These are phyloP conservation scores for Citrus sinensis DNA, from an alignment of 345 rosid species.

Conservation along the genomic window DNA sequence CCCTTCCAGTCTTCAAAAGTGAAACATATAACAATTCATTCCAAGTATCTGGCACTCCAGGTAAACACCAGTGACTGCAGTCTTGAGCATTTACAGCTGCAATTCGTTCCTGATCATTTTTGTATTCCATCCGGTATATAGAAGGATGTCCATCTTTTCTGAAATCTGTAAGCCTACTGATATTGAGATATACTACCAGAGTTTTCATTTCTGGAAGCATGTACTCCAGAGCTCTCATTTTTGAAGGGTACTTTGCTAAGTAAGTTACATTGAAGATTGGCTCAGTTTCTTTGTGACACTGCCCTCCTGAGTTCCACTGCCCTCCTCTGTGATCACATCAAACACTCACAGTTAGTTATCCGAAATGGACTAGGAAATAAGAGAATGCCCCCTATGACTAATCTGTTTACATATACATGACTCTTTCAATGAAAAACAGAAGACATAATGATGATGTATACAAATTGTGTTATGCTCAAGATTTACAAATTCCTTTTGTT, in stretches of 20 bases:
- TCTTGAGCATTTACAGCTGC: constrained; percentile 66
- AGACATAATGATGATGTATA: background rate
- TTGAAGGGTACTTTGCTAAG: constrained; percentile 69
- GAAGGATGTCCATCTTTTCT: constrained; percentile 91
- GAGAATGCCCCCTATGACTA: background rate
- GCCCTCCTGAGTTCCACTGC: constrained; percentile 89
- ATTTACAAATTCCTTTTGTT: background rate
- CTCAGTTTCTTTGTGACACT: constrained; percentile 77
- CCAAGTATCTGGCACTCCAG: constrained; percentile 90
- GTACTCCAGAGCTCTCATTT: constrained; percentile 69
- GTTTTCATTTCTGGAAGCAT: constrained; percentile 59
- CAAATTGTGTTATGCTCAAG: background rate
- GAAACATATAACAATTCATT: constrained; percentile 76
- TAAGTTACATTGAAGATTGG: constrained; percentile 51
- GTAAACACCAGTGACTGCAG: constrained; percentile 97
- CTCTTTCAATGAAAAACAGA: background rate
- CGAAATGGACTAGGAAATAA: background rate
- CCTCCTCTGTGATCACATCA: constrained; percentile 57
- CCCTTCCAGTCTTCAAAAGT: constrained; percentile 49
- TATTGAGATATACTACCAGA: constrained; percentile 65
- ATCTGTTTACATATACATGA: background rate
- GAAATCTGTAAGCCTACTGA: constrained; percentile 71
- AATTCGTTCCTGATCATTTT: constrained; percentile 39
- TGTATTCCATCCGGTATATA: constrained; percentile 57
- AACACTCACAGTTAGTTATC: background rate